phyloP scores from a whole-genome alignment of 331 rosid species.

The Erythrophleum ivorense region DNA sequence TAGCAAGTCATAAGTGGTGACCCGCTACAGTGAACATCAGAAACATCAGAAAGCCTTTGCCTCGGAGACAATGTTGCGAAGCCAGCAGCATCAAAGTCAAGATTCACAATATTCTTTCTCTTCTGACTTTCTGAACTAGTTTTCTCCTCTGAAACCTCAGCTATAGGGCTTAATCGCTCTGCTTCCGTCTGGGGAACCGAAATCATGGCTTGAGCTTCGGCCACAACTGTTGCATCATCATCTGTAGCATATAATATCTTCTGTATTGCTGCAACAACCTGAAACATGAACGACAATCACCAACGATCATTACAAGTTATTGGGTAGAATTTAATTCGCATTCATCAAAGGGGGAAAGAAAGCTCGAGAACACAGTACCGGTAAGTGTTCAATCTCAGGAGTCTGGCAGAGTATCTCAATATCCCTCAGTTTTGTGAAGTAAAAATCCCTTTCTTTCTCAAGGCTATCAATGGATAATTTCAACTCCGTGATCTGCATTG shows the following conservation, averaged over 20 bases:
- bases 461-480: constrained; percentile 93
- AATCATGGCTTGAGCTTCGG: constrained; percentile 86
- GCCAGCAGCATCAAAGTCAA: constrained; percentile 75
- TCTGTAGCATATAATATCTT: constrained; percentile 88
- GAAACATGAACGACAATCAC: constrained; percentile 26
- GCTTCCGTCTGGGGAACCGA: constrained; percentile 49
- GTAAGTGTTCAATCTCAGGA: constrained; percentile 66
- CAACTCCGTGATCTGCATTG: constrained; percentile 84
- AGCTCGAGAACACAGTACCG: constrained; percentile 47
- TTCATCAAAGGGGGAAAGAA: background rate
- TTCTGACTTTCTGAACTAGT: constrained; percentile 67
- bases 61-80: constrained; percentile 66
- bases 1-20: constrained; percentile 84
- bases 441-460: constrained; percentile 95
- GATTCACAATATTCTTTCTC: constrained; percentile 72
- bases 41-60: constrained; percentile 80
- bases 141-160: constrained; percentile 76
- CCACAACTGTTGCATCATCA: constrained; percentile 73
- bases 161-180: constrained; percentile 76
- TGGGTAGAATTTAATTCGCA: background rate
- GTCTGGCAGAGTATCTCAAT: constrained; percentile 86
- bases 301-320: background rate
- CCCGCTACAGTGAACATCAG: constrained; percentile 88
- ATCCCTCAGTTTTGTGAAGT: constrained; percentile 86
- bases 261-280: constrained; percentile 85